Conservation (phyloP, 2,329 filamentous ascomycete genomes). For the Aspergillus candidus region DNA sequence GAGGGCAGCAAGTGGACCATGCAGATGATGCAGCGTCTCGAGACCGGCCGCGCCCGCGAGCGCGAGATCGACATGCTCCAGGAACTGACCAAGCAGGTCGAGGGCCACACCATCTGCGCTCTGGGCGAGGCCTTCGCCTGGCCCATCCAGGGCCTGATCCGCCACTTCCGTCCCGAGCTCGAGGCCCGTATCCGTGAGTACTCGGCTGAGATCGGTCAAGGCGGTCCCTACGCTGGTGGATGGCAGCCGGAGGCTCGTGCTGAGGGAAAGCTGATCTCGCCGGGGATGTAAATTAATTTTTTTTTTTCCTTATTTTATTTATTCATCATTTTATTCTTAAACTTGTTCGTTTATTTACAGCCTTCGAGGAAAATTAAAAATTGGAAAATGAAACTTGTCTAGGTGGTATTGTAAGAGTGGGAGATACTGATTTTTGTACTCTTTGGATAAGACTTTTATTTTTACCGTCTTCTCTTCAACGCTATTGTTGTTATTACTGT, state of each 20-base stretch:
- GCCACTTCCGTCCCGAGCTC: conserved; percentile 94
- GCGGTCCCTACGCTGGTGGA: conserved; percentile 69
- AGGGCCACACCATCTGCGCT: conserved; percentile 98
- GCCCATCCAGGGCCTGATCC: conserved; percentile 96
- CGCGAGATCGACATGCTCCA: conserved; percentile 99
- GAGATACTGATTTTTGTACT: background rate
- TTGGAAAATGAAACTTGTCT: background rate
- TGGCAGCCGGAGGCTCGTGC: conserved; percentile 70
- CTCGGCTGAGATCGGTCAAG: conserved; percentile 64
- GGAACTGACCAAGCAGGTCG: conserved; percentile 98
- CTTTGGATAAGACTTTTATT: too few species aligned
- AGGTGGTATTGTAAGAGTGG: background rate
- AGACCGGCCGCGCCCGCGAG: conserved; percentile 79
- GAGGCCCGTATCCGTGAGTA: conserved; percentile 85
- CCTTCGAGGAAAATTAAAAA: conserved; percentile 7
- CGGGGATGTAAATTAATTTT: conserved; percentile 74
- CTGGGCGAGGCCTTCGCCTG: conserved; percentile 96
- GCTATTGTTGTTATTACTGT: background rate
- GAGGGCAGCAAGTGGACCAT: conserved; percentile 99
- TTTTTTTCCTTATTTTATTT: background rate
- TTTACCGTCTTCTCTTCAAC: too few species aligned
- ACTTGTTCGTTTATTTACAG: conserved; percentile 13
- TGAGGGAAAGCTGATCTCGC: conserved; percentile 78
- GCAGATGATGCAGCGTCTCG: conserved; percentile 97
- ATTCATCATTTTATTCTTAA: background rate